phyloP scores from a whole-genome alignment of 495 filamentous ascomycete genomes.

The Penicillium nucicola region DNA sequence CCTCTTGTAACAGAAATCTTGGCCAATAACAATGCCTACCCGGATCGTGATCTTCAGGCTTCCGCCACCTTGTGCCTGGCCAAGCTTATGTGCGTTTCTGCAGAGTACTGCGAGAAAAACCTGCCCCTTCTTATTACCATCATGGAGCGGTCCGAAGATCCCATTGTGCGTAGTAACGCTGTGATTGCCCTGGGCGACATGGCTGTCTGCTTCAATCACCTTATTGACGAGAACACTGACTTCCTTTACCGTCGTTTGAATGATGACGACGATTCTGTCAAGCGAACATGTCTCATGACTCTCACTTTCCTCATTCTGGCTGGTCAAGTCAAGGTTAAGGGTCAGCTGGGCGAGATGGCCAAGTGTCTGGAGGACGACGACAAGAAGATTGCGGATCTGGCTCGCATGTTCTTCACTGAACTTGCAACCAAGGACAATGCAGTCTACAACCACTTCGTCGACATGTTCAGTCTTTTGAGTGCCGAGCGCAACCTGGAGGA shows the following conservation, averaged over 20 bases:
- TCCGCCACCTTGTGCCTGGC: slow-evolving; percentile 94
- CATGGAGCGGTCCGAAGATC: slow-evolving; percentile 86
- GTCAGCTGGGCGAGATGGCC: slow-evolving; percentile 98
- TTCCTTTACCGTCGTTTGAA: slow-evolving; percentile 93
- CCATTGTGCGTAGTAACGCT: slow-evolving; percentile 88
- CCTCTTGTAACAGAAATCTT: slow-evolving; percentile 90
- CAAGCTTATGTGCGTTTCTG: slow-evolving; percentile 95
- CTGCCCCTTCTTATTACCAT: slow-evolving; percentile 95
- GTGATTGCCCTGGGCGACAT: slow-evolving; percentile 97
- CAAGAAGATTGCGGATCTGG: slow-evolving; percentile 87
- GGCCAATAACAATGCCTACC: slow-evolving; percentile 86
- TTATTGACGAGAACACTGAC: slow-evolving; percentile 98
- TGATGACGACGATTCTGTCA: slow-evolving; percentile 83
- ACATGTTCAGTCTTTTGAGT: slow-evolving; percentile 94
- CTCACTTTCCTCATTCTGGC: slow-evolving; percentile 96
- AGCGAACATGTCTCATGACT: slow-evolving; percentile 97
- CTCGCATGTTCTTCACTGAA: slow-evolving; percentile 98
- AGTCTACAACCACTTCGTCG: slow-evolving; percentile 98
- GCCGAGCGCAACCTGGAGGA: slow-evolving; percentile 80
- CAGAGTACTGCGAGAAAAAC: slow-evolving; percentile 93
- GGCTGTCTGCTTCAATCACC: slow-evolving; percentile 99
- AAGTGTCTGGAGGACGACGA: slow-evolving; percentile 96
- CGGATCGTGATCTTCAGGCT: slow-evolving; percentile 82
- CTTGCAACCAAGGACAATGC: slow-evolving; percentile 97
- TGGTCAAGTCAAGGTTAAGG: slow-evolving; percentile 99